Conservation (phyloP, 108 stramenopile species). For the Fragilaria crotonensis region DNA sequence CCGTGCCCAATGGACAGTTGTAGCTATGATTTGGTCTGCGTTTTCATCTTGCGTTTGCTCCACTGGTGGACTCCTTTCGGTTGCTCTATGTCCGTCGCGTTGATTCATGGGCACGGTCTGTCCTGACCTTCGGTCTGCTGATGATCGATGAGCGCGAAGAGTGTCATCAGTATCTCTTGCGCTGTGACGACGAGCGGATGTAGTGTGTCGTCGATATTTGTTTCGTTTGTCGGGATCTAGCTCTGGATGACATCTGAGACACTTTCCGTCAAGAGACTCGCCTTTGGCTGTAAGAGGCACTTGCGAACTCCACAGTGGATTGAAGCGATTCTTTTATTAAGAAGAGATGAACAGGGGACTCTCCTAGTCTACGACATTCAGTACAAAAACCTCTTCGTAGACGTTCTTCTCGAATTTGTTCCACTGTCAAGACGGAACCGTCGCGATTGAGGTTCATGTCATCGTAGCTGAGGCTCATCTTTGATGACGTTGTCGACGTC, state of each 20-base stretch:
- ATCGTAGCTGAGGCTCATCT: slow-evolving; percentile 16
- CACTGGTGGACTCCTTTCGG: no score
- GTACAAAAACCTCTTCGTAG: slow-evolving; percentile 18
- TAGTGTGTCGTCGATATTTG: no score
- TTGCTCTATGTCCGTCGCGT: neutral
- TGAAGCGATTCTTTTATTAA: slow-evolving; percentile 15
- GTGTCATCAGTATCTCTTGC: neutral
- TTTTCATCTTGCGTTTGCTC: no score
- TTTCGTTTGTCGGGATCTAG: neutral
- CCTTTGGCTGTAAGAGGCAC: slow-evolving; percentile 12
- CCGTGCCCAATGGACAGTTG: no score
- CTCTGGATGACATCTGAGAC: slow-evolving; percentile 17
- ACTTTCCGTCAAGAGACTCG: slow-evolving; percentile 20
- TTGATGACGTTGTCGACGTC: no score
- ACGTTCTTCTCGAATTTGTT: slow-evolving; percentile 15
- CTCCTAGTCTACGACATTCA: slow-evolving; percentile 21
- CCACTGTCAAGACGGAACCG: slow-evolving; percentile 15
- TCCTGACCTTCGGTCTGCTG: neutral
- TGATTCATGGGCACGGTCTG: neutral
- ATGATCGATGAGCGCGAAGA: neutral
- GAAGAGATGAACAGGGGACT: slow-evolving; percentile 16
- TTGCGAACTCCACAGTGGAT: slow-evolving; percentile 23
- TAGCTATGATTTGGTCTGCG: no score
- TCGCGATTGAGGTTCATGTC: slow-evolving; percentile 6
- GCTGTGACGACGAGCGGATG: neutral